A percentile compares a stretch with the other conserved stretches of the same genome.
Conservation (phyloP, 345 rosid genomes). For the Eutrema heterophyllum region DNA sequence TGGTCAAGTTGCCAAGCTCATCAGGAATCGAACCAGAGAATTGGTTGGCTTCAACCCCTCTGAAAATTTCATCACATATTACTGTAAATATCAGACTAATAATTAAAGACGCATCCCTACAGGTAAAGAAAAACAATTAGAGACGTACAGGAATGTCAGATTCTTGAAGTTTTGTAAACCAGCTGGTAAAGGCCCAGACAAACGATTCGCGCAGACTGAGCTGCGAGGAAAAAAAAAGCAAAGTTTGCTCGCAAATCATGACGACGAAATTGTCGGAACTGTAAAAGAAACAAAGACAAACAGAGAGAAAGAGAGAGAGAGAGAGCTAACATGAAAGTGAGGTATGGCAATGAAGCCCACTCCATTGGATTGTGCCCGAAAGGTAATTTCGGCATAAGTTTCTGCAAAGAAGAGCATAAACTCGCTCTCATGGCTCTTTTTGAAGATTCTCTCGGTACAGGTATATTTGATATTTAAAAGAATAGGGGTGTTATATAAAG, state of each 20-base stretch:
- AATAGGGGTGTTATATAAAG: no score
- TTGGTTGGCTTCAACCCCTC: slow-evolving; percentile 51
- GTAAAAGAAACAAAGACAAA: not conserved
- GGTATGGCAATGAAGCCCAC: slow-evolving; percentile 41
- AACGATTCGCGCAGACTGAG: slow-evolving; percentile 39
- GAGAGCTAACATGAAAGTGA: slow-evolving; percentile 42
- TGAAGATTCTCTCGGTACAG: no score
- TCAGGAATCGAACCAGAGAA: slow-evolving; percentile 49
- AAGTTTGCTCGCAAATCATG: not conserved
- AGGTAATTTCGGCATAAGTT: slow-evolving; percentile 36
- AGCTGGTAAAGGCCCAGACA: slow-evolving; percentile 46
- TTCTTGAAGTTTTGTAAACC: slow-evolving; percentile 41
- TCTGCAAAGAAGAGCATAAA: not conserved
- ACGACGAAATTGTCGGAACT: not conserved
- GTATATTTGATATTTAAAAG: no score
- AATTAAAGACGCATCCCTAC: not conserved
- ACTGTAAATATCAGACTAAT: not conserved
- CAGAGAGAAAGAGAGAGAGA: not conserved
- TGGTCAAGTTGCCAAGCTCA: slow-evolving; percentile 45
- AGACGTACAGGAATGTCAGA: slow-evolving; percentile 42
- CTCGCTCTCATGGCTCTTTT: no score
- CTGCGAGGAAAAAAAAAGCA: slow-evolving; percentile 16
- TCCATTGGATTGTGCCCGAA: slow-evolving; percentile 43
- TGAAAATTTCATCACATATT: slow-evolving; percentile 9
- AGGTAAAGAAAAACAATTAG: not conserved